These are phyloP conservation scores for Asclepias syriaca DNA, from an alignment of 257 asterid species.

Conservation along the genomic window DNA sequence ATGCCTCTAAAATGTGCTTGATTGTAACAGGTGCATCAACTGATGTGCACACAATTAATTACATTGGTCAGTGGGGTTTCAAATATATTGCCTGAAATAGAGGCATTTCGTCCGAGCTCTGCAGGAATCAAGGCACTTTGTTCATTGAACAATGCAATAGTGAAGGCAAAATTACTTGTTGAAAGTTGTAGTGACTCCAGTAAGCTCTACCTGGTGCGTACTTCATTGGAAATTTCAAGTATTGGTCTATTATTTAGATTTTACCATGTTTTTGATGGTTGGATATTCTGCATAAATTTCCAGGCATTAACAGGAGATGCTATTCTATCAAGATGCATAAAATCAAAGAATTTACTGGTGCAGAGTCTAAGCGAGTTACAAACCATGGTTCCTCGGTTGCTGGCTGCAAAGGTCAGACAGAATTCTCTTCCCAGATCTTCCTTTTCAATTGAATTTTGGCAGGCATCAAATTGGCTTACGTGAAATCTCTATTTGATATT, in stretches of 20 bases:
- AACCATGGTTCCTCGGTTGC: conserved; percentile 61
- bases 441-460: not conserved
- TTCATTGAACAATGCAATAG: conserved; percentile 50
- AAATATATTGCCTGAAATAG: conserved; percentile 54
- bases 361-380: conserved; percentile 66
- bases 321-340: conserved; percentile 64
- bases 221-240: conserved; percentile 9
- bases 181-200: conserved; percentile 78
- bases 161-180: conserved; percentile 56
- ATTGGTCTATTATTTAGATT: conserved; percentile 4
- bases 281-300: conserved; percentile 12
- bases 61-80: conserved; percentile 36
- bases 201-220: conserved; percentile 75
- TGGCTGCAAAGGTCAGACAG: conserved; percentile 66
- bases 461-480: not conserved
- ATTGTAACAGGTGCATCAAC: conserved; percentile 65
- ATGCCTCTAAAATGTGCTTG: not conserved
- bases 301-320: conserved; percentile 91
- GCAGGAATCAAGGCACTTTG: conserved; percentile 79
- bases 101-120: conserved; percentile 77
- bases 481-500: conserved; percentile 3
- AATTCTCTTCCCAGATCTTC: not conserved
- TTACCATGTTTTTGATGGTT: not conserved
- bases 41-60: conserved; percentile 60
- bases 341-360: conserved; percentile 49